Percentiles rank a stretch among this genome's conserved stretches.
These are phyloP conservation scores for Aureococcus anophagefferens DNA, from an alignment of 108 stramenopile genomes.

Conservation along the genomic window DNA sequence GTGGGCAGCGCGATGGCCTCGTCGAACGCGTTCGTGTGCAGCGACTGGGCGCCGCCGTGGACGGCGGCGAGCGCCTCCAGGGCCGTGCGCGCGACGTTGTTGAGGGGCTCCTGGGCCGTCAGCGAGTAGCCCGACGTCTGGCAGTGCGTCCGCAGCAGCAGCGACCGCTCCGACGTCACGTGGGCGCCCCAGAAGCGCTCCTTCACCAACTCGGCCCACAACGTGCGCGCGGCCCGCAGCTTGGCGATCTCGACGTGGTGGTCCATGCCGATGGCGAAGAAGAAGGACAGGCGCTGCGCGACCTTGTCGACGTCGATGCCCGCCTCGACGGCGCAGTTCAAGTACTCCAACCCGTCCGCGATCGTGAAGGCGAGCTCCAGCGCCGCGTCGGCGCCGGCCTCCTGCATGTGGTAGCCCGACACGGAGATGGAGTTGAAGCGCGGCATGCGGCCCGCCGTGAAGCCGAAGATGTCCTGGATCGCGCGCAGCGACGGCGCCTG, in stretches of 20 bases:
- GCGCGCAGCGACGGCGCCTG: slow-evolving; percentile 79
- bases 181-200: slow-evolving; percentile 55
- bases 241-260: slow-evolving; percentile 89
- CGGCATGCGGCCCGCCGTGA: slow-evolving; percentile 83
- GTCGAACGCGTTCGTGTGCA: slow-evolving; percentile 97
- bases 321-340: slow-evolving; percentile 57
- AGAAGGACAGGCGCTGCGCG: slow-evolving; percentile 88
- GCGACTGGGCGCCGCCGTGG: slow-evolving; percentile 90
- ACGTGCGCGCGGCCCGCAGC: slow-evolving; percentile 71
- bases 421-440: slow-evolving; percentile 92
- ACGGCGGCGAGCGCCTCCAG: slow-evolving; percentile 96
- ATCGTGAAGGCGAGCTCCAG: slow-evolving; percentile 94
- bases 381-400: slow-evolving; percentile 92
- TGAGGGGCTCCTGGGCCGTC: slow-evolving; percentile 93
- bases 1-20: slow-evolving; percentile 96
- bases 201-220: slow-evolving; percentile 83
- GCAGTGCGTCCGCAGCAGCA: slow-evolving; percentile 83
- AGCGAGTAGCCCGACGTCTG: slow-evolving; percentile 90
- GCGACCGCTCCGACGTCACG: background rate
- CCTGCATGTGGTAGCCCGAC: slow-evolving; percentile 98
- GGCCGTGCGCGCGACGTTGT: slow-evolving; percentile 92
- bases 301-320: slow-evolving; percentile 84
- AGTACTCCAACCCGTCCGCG: slow-evolving; percentile 86
- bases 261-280: slow-evolving; percentile 94
- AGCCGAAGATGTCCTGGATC: slow-evolving; percentile 87